Conservation (phyloP, 1,284 basidiomycete species). For the Xerocomus minutiporus region DNA sequence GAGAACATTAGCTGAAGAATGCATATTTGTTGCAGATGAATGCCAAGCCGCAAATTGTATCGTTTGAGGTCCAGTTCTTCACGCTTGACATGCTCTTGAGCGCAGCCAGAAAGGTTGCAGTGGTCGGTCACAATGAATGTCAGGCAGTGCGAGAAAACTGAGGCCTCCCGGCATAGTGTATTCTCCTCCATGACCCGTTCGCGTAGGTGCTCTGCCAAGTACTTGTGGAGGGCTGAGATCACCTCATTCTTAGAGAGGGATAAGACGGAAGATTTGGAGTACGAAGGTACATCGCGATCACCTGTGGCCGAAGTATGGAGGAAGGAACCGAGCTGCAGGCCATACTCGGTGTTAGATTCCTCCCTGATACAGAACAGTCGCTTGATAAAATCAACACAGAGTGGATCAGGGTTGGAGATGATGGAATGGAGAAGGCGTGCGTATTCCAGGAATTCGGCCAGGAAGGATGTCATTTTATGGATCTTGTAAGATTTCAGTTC, state of each 20-base stretch:
- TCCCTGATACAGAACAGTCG: constrained; percentile 39
- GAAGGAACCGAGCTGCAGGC: constrained; percentile 27
- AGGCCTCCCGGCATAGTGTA: constrained; percentile 26
- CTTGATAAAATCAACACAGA: constrained; percentile 21
- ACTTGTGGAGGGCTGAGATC: constrained; percentile 13
- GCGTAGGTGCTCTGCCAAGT: constrained; percentile 29
- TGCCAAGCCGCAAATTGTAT: constrained; percentile 40
- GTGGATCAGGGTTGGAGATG: constrained; percentile 27
- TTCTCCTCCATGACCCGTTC: constrained; percentile 37
- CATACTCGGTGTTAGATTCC: constrained; percentile 26
- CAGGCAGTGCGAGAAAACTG: constrained; percentile 41
- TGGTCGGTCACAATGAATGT: constrained; percentile 29
- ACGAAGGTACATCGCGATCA: constrained; percentile 3
- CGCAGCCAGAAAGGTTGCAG: constrained; percentile 39
- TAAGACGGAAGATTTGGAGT: background rate
- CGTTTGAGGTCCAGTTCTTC: constrained; percentile 25
- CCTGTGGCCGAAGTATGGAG: constrained; percentile 16
- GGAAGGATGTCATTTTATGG: constrained; percentile 29
- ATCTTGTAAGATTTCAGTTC: constrained; percentile 8
- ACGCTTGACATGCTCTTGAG: constrained; percentile 34
- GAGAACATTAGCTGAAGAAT: constrained; percentile 37
- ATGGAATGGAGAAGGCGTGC: constrained; percentile 32
- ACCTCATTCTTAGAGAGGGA: constrained; percentile 9
- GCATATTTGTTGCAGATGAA: constrained; percentile 46
- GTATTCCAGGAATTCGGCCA: constrained; percentile 38